A percentile compares a stretch with the other conserved stretches of the same genome.
These are phyloP conservation scores for Botrytis cinerea DNA, from an alignment of 2,329 filamentous ascomycete genomes.

Conservation along the genomic window DNA sequence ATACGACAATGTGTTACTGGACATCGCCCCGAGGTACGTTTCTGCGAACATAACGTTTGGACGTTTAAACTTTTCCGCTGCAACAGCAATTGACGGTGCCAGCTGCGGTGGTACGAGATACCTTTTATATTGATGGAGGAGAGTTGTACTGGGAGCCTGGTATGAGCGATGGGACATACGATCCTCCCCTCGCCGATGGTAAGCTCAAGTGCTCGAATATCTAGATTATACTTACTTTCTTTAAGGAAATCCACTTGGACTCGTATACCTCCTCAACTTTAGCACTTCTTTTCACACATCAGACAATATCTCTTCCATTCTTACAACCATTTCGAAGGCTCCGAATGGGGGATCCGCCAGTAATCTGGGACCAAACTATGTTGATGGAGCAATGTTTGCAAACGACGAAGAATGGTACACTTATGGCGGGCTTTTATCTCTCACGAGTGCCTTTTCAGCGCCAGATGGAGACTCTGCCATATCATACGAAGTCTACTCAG, in stretches of 20 bases:
- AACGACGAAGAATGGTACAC: conserved; percentile 65
- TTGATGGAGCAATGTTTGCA: conserved; percentile 64
- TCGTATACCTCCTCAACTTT: conserved; percentile 61
- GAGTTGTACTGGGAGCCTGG: conserved; percentile 54
- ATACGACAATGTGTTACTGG: conserved; percentile 63
- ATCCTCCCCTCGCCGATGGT: conserved; percentile 46
- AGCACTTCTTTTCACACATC: conserved; percentile 55
- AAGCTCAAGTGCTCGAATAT: conserved; percentile 29
- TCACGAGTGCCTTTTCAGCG: conserved; percentile 42
- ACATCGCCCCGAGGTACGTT: conserved; percentile 44
- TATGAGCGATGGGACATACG: conserved; percentile 48
- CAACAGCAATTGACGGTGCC: conserved; percentile 35
- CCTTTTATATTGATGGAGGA: conserved; percentile 67
- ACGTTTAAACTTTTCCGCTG: not conserved
- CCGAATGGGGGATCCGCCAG: conserved; percentile 49
- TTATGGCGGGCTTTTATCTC: conserved; percentile 58
- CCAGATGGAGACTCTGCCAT: conserved; percentile 50
- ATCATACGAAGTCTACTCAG: conserved; percentile 55
- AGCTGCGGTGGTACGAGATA: conserved; percentile 62
- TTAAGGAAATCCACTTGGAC: conserved; percentile 53
- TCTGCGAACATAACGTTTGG: not conserved
- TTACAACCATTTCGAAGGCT: conserved; percentile 53
- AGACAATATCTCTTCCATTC: conserved; percentile 55
- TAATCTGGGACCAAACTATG: conserved; percentile 56
- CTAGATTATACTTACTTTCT: conserved; percentile 21